These are phyloP conservation scores for Cladosporium oxysporum DNA, from an alignment of 2,329 filamentous ascomycete genomes.

Conservation along the genomic window DNA sequence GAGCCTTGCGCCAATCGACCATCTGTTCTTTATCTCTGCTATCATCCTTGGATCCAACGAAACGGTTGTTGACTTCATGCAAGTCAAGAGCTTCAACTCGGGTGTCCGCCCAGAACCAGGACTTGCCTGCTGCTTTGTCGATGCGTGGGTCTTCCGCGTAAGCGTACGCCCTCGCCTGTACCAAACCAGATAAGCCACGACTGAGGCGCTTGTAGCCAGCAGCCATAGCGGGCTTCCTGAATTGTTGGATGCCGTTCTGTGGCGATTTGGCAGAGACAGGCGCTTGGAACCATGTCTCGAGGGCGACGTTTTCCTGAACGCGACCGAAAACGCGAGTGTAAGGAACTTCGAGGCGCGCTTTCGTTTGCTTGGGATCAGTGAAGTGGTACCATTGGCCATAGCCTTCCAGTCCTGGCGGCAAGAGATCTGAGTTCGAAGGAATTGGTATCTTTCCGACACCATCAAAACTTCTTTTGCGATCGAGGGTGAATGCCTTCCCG, in stretches of 20 bases:
- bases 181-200: conserved; percentile 48
- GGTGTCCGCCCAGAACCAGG: conserved; percentile 61
- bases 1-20: conserved; percentile 29
- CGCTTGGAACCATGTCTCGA: conserved; percentile 46
- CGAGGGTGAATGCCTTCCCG: conserved; percentile 52
- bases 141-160: conserved; percentile 52
- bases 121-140: conserved; percentile 36
- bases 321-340: conserved; percentile 57
- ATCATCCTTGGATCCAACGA: conserved; percentile 42
- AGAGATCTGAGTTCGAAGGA: conserved; percentile 36
- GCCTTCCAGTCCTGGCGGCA: conserved; percentile 44
- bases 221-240: neutral
- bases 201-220: neutral
- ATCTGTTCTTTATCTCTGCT: conserved; percentile 24
- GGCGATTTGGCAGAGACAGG: conserved; percentile 23
- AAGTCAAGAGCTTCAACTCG: conserved; percentile 59
- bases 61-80: conserved; percentile 55
- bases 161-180: conserved; percentile 51
- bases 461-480: conserved; percentile 36
- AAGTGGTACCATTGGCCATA: conserved; percentile 57
- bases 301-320: conserved; percentile 54
- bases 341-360: conserved; percentile 46
- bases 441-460: conserved; percentile 34
- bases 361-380: conserved; percentile 43
- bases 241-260: neutral